Base-by-base conservation (phyloP, 1,139 yeast genomes). In the Geotrichum europaeum region DNA sequence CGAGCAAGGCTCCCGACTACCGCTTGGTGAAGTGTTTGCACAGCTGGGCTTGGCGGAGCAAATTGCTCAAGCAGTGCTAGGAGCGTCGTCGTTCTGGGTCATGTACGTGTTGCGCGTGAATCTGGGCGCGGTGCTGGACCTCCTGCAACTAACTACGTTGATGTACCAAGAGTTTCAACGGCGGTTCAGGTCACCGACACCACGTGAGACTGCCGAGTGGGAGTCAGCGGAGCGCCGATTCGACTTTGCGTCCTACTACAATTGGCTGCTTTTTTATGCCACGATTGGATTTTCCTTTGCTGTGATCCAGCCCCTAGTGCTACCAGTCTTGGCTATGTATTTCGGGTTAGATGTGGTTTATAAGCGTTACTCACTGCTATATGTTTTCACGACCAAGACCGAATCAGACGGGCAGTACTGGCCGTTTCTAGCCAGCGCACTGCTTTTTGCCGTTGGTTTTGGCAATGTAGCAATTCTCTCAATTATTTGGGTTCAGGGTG, bases 11-110 rank as follows among this genome's bases (percentile, higher is more conserved):
- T 53, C 65, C 22, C 55, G 62, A 34, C 58, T 70, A 55, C 62
- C 69, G 0, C 70, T 71, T 50, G 22, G 47, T 2, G 65, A 66
- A n/a, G 70, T 69, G 2, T 56, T 68, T 51, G 60, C 64, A 34
- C 60, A 67, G 28, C 66, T 75, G 15, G 66, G 66, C 10, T 60
- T 75, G n/a, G 72, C 72, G 2, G 65, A 67, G 47, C 74, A 76
- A 36, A 63, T 75, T 32, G 70, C 77, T 2, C 70, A 70, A 5
- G 75, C 79, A 3, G 70, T 76, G 55, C 72, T 76, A 57, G 68
- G 72, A 36, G 72, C 77, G 6, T 75, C 79, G 2, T 73, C 78
- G 1, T 76, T 76, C 66, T 76, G 79, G 79, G 76, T 76, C 24
- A 73, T 76, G 75, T 76, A 76, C 62, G 64, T 76, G 25, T 62